Conservation (phyloP, 352 stramenopile species). For the Phytophthora citrophthora region DNA sequence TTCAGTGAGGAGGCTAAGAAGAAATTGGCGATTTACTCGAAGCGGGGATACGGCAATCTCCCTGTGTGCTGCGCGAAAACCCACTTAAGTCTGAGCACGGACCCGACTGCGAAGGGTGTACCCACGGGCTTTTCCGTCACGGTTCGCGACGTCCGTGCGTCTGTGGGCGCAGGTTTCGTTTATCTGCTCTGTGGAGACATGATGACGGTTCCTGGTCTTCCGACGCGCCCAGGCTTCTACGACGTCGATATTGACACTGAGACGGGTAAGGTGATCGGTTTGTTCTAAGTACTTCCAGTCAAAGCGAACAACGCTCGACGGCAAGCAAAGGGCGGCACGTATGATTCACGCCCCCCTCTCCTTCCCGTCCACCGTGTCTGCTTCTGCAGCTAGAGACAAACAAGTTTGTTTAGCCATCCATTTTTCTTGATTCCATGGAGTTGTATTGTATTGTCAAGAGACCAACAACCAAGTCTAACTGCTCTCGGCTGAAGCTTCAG, state of each 20-base stretch:
- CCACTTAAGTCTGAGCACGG: constrained; percentile 97
- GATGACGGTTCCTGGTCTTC: constrained; percentile 99
- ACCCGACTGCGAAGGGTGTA: constrained; percentile 93
- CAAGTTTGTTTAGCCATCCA: constrained; percentile 10
- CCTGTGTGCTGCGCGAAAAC: constrained; percentile 99
- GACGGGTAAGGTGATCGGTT: constrained; percentile 96
- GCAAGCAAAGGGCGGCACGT: constrained; percentile 32
- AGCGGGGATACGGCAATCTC: constrained; percentile 68
- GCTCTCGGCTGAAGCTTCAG: constrained; percentile 18
- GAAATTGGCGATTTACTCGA: constrained; percentile 94
- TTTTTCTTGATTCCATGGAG: constrained; percentile 5
- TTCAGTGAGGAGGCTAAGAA: constrained; percentile 94
- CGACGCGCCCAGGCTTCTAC: constrained; percentile 98
- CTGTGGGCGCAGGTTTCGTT: constrained; percentile 97
- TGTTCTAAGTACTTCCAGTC: constrained; percentile 77
- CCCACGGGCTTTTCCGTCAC: constrained; percentile 94
- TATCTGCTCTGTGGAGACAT: constrained; percentile 97
- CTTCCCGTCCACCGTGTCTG: constrained; percentile 6
- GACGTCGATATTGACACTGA: constrained; percentile 97
- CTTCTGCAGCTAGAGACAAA: constrained; percentile 19
- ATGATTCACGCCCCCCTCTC: constrained; percentile 21
- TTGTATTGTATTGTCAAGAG: constrained; percentile 15
- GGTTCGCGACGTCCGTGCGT: constrained; percentile 96
- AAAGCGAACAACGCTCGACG: neutral
- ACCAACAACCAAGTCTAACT: constrained; percentile 13